Base-by-base conservation (phyloP, 2,329 filamentous ascomycete species). In the Botrytis aclada region DNA sequence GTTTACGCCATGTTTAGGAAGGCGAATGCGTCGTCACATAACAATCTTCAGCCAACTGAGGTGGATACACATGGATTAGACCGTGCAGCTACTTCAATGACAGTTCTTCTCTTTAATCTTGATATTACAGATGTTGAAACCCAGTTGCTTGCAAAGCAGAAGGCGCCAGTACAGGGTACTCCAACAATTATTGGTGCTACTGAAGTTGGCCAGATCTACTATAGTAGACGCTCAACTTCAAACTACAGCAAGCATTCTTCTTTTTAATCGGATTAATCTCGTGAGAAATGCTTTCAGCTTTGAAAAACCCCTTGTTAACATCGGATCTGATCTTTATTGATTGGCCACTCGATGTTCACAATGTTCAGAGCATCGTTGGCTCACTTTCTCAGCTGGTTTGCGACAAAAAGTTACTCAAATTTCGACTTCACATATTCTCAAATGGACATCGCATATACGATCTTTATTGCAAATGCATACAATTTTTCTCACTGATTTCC, bases 101-200 rank as follows among this genome's bases (percentile, higher is more conserved):
- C 47, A 43, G 29, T 56, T 10, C 37, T 69, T 32, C 65, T 69
- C 12, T 41, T 69, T 20, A 32, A 56, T 14, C 37, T 56, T 56
- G 65, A 56, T n/a, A 69, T 32, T 32, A 56, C 39, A n/a, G 34
- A 56, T 22, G 45, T 41, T 43, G 65, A 69, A 39, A 41, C 37
- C 22, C 47, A 25, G 32, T 56, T 37, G 29, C 8, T 32, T 22
- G n/a, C 47, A 3, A 69, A 25, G 25, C 20, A 16, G 9, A 41
- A 32, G 65, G 37, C 20, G 39, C 37, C 37, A 56, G 32, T n/a
- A 41, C 18, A 41, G 29, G 16, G 16, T 20, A 56, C 51, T 4
- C 65, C 47, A 56, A 69, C 47, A 8, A 69, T 69, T 1, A 56
- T 69, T 32, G 65, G 47, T n/a, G 47, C 65, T n/a, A 69, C 65